Percentiles rank a stretch among this genome's conserved stretches.
phyloP scores from a whole-genome alignment of 1,284 basidiomycete species.

The Malassezia dermatis region DNA sequence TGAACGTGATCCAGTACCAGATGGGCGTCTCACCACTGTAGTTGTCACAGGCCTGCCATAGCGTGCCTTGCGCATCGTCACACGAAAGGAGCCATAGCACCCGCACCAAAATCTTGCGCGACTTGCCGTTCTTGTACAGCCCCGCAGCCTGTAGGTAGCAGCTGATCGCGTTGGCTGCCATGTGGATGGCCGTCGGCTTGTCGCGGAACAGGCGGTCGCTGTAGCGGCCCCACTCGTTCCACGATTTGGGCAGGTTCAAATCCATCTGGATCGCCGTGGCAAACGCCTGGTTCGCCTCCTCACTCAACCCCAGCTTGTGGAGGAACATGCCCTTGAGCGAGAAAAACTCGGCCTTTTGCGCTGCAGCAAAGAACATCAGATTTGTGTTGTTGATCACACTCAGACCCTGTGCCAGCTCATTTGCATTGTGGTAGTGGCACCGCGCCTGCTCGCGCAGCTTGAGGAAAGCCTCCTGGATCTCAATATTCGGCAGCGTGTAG shows the following conservation, averaged over 20 bases:
- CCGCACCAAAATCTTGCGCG: conserved; percentile 77
- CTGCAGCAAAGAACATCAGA: conserved; percentile 87
- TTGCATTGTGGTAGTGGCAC: conserved; percentile 91
- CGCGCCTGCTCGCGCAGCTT: conserved; percentile 99
- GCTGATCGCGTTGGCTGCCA: conserved; percentile 80
- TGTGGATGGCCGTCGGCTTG: conserved; percentile 30
- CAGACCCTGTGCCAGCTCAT: conserved; percentile 81
- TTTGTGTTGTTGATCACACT: conserved; percentile 99
- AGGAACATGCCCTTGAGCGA: conserved; percentile 99
- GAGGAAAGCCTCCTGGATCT: conserved; percentile 98
- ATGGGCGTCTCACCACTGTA: conserved; percentile 93
- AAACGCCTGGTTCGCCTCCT: conserved; percentile 87
- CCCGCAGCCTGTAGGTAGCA: conserved; percentile 97
- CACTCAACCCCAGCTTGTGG: conserved; percentile 70
- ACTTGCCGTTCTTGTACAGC: conserved; percentile 87
- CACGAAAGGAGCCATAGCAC: conserved; percentile 93
- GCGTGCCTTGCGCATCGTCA: conserved; percentile 66
- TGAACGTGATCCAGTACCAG: conserved; percentile 98
- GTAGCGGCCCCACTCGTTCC: conserved; percentile 96
- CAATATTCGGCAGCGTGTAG: conserved; percentile 97
- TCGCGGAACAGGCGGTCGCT: conserved; percentile 84
- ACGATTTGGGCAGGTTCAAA: conserved; percentile 86
- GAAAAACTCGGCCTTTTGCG: conserved; percentile 96
- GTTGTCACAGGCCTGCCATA: conserved; percentile 82
- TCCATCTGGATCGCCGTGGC: conserved; percentile 69